Percentiles rank a stretch among this genome's conserved stretches.
Conservation (phyloP, 2,329 filamentous ascomycete species). For the Diaporthe vexans region DNA sequence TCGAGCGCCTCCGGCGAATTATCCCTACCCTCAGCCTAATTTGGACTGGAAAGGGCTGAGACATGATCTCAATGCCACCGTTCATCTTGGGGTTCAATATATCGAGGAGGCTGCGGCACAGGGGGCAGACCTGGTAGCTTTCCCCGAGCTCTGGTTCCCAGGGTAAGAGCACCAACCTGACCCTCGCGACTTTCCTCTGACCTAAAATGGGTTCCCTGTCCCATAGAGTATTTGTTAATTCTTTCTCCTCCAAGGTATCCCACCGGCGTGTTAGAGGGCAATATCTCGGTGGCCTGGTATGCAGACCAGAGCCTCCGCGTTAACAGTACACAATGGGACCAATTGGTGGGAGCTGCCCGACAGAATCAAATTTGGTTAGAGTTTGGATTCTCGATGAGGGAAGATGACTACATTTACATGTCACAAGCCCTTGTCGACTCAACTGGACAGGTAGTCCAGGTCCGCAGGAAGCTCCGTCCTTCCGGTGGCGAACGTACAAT, state of each 20-base stretch:
- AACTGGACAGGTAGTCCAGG: not conserved
- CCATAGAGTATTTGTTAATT: not conserved
- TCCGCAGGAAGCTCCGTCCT: conserved; percentile 19
- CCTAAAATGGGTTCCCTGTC: no score
- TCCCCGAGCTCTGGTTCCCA: conserved; percentile 21
- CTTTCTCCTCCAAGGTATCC: not conserved
- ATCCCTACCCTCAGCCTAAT: conserved; percentile 1
- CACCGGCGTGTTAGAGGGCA: not conserved
- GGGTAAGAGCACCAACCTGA: not conserved
- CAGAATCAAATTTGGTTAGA: not conserved
- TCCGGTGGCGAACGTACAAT: conserved; percentile 5
- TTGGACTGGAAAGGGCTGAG: conserved; percentile 5
- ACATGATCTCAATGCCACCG: conserved; percentile 2
- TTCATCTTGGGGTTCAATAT: not conserved
- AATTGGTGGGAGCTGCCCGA: not conserved
- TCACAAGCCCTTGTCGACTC: conserved; percentile 7
- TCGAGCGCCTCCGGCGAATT: not conserved
- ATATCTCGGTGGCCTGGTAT: conserved; percentile 10
- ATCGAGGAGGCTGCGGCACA: conserved; percentile 4
- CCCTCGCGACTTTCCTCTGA: no score
- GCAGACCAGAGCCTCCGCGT: not conserved
- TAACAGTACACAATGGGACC: conserved; percentile 12
- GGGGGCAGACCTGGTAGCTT: conserved; percentile 3
- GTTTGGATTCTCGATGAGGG: conserved; percentile 1
- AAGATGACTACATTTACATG: not conserved